These are phyloP conservation scores for Xanthoparmelia taractica DNA, from an alignment of 495 filamentous ascomycete species.

Conservation along the genomic window DNA sequence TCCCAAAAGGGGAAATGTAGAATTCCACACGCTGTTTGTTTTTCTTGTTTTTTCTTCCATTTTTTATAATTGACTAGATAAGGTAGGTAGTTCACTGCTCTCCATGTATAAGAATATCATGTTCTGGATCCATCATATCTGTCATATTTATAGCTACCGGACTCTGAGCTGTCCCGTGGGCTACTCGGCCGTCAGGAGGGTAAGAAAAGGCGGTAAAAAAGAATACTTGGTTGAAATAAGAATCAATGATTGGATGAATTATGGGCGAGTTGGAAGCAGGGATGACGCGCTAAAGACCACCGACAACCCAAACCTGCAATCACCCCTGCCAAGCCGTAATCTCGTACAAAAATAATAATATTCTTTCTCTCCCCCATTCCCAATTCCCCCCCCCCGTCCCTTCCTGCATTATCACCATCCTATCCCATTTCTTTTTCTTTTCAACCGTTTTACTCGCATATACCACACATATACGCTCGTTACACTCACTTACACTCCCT, in stretches of 20 bases:
- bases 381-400: background rate
- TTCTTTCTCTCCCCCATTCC: background rate
- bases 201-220: too few species aligned
- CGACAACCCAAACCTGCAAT: background rate
- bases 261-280: background rate
- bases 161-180: too few species aligned
- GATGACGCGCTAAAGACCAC: background rate
- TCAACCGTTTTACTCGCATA: background rate
- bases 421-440: background rate
- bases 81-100: too few species aligned
- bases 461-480: background rate
- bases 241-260: background rate
- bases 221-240: too few species aligned
- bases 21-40: background rate
- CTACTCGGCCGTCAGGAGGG: too few species aligned
- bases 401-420: background rate
- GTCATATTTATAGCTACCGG: too few species aligned
- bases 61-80: too few species aligned
- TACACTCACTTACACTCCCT: background rate
- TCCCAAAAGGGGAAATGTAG: background rate
- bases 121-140: too few species aligned
- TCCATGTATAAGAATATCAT: too few species aligned
- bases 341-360: background rate
- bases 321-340: conserved; percentile 1
- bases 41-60: background rate